Evolutionary conservation across 2,329 filamentous ascomycete genomes (phyloP), one percentile per base, ranked within the genome.

Genomic region (Sclerotinia nivalis): DNA sequence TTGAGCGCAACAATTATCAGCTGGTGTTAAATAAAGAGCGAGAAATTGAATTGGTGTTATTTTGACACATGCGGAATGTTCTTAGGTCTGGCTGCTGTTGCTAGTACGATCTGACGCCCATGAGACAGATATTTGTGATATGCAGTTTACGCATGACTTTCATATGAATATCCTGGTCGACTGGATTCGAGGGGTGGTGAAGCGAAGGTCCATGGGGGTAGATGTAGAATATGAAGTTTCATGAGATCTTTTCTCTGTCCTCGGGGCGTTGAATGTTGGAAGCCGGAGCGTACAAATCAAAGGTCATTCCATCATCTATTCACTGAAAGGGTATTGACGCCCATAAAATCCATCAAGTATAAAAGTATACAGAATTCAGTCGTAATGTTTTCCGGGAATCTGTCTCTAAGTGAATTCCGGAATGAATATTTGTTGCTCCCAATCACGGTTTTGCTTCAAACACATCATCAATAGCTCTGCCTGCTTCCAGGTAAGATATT

Each of bases 41-140:
- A n/a, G n/a, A n/a, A n/a, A n/a, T n/a, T n/a, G n/a, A n/a, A n/a
- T n/a, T n/a, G n/a, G n/a, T n/a, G n/a, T n/a, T n/a, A n/a, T n/a
- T n/a, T n/a, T n/a, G n/a, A n/a, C n/a, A n/a, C n/a, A n/a, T n/a
- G n/a, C n/a, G n/a, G n/a, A n/a, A 22, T 72, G 43, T 73, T 64
- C 62, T 47, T 72, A 18, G 52, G 56, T 7, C 31, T 52, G 3
- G 64, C 67, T 20, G 45, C 47, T 5, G 59, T 71, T 25, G 47
- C 47, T 25, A 56, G 28, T 69, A 60, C 58, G 54, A 68, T 5
- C 68, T 70, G 59, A 58, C n/a, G 40, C 25, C 13, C 64, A 49
- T 47, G 20, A 71, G 56, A 71, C 64, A 5, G 59, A 40, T 59
- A 55, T 61, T n/a, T 37, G 52, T n/a, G 50, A 65, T 43, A 47